Evolutionary conservation across 768 basidiomycete genomes (phyloP).

Genomic region (Termitomyces sp.): DNA sequence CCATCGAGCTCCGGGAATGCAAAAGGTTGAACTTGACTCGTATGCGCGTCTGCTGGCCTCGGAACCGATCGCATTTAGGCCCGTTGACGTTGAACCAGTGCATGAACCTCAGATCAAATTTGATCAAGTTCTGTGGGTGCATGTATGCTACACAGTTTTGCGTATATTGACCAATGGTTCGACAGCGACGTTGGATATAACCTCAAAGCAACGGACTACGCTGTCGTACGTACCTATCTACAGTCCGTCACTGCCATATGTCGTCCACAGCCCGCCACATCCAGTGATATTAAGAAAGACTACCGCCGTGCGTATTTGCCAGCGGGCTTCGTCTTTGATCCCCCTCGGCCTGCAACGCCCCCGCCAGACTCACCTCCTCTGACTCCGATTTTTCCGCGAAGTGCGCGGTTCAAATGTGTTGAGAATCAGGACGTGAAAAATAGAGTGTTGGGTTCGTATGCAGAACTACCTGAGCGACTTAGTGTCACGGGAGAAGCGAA

Average conservation of each 20-base stretch:
- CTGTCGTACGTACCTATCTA: constrained; percentile 16
- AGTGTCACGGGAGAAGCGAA: constrained; percentile 13
- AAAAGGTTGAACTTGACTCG: constrained; percentile 17
- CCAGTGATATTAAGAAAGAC: constrained; percentile 1
- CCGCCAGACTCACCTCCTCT: constrained; percentile 22
- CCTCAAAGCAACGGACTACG: constrained; percentile 15
- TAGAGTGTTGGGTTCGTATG: constrained; percentile 9
- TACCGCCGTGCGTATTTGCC: constrained; percentile 12
- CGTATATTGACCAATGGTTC: background rate
- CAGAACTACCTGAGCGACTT: constrained; percentile 36
- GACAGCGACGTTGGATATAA: constrained; percentile 13
- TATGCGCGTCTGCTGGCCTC: constrained; percentile 17
- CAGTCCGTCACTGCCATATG: constrained; percentile 9
- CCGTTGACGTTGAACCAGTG: constrained; percentile 24
- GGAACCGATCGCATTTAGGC: constrained; percentile 10
- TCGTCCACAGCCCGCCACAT: constrained; percentile 1
- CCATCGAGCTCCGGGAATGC: background rate
- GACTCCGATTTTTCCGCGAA: constrained; percentile 28
- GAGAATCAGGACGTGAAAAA: background rate
- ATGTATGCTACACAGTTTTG: background rate
- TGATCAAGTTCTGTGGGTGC: constrained; percentile 37
- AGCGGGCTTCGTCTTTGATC: constrained; percentile 11
- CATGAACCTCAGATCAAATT: constrained; percentile 24
- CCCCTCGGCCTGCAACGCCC: constrained; percentile 17
- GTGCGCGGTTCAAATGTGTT: background rate